phyloP scores from a whole-genome alignment of 345 rosid genomes.

The Kandelia obovata region DNA sequence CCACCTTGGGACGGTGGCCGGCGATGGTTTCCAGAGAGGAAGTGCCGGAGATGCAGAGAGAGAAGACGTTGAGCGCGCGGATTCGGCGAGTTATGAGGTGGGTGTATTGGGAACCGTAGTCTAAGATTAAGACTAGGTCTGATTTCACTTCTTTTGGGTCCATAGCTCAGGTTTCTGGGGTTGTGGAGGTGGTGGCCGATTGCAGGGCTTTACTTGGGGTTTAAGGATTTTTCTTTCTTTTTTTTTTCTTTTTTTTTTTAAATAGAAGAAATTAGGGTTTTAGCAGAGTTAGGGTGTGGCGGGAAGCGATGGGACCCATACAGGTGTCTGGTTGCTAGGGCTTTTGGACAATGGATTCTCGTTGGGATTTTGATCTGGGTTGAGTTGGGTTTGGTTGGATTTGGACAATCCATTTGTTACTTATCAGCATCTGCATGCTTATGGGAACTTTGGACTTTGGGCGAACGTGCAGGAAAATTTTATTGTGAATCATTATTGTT shows the following conservation, averaged over 20 bases:
- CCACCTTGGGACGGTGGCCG: constrained; percentile 59
- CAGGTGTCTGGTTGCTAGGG: background rate
- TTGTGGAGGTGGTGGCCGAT: background rate
- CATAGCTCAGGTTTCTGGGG: background rate
- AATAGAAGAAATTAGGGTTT: background rate
- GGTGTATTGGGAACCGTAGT: constrained; percentile 90
- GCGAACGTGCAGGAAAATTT: no score
- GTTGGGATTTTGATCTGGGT: no score
- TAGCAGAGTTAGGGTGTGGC: background rate
- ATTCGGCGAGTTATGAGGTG: constrained; percentile 92
- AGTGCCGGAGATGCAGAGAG: constrained; percentile 87
- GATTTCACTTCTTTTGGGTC: constrained; percentile 39
- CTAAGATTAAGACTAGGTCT: constrained; percentile 79
- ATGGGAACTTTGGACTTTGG: no score
- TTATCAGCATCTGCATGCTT: no score
- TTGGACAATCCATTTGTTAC: no score
- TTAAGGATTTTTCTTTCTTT: background rate
- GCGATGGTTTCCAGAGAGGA: constrained; percentile 58
- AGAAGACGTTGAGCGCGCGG: constrained; percentile 76
- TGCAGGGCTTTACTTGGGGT: background rate
- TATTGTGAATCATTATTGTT: no score
- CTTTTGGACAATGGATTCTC: no score
- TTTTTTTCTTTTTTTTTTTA: no score
- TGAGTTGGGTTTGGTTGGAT: no score
- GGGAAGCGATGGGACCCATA: background rate